Percentiles rank a stretch among this genome's conserved stretches.
These are phyloP conservation scores for Ophiostoma perfectum DNA, from an alignment of 2,329 filamentous ascomycete genomes.

Conservation along the genomic window DNA sequence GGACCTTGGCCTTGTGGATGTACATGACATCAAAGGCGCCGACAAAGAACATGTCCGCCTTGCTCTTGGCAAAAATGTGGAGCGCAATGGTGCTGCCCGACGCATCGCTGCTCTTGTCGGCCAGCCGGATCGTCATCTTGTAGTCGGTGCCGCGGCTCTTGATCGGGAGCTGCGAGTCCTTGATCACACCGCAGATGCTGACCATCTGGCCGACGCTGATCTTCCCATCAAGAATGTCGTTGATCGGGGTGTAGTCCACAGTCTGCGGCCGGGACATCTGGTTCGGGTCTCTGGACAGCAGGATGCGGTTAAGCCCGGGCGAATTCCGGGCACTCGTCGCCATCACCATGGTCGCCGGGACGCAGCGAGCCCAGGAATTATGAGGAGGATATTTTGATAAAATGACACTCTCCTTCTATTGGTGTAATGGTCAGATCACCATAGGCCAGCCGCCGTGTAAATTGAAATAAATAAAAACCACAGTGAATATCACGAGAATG, in stretches of 20 bases:
- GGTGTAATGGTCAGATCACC: too few relatives aligned
- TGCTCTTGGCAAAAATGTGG: not conserved
- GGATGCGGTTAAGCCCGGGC: not conserved
- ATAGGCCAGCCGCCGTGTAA: too few relatives aligned
- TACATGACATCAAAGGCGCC: not conserved
- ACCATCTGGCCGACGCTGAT: not conserved
- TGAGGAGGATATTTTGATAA: too few relatives aligned
- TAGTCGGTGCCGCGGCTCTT: not conserved
- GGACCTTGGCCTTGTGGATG: not conserved
- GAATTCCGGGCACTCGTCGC: not conserved
- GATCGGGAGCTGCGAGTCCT: not conserved
- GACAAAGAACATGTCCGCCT: not conserved
- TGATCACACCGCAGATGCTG: not conserved
- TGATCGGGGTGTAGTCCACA: not conserved
- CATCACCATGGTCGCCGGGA: not conserved
- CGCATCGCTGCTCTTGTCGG: not conserved
- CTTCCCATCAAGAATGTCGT: not conserved
- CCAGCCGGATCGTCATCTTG: not conserved
- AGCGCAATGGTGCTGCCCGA: not conserved
- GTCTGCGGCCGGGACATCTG: not conserved
- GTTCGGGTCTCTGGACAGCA: not conserved
- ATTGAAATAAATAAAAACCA: too few relatives aligned
- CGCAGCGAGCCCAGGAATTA: too few relatives aligned
- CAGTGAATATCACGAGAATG: not conserved
- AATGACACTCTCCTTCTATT: too few relatives aligned